These are phyloP conservation scores for Diaporthe citrichinensis DNA, from an alignment of 2,329 filamentous ascomycete species.

Conservation along the genomic window DNA sequence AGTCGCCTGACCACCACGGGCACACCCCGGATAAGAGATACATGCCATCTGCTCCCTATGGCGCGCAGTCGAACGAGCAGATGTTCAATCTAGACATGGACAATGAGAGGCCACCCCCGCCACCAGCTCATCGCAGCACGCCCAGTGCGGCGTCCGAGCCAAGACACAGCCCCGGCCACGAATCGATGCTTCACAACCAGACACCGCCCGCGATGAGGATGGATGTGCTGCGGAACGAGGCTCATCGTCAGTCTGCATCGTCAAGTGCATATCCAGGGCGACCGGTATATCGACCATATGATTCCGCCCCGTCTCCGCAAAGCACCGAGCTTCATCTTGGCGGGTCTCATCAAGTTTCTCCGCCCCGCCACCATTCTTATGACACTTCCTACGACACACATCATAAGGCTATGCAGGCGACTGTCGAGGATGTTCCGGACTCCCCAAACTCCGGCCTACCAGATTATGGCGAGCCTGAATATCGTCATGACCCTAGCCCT, in stretches of 20 bases:
- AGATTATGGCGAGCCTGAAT: conserved; percentile 51
- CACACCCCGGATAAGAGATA: conserved; percentile 52
- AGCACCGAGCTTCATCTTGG: conserved; percentile 52
- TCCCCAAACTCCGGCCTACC: conserved; percentile 53
- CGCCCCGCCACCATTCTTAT: conserved; percentile 65
- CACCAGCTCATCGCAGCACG: conserved; percentile 66
- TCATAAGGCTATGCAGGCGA: conserved; percentile 70
- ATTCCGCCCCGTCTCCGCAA: conserved; percentile 58
- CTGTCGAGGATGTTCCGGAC: conserved; percentile 75
- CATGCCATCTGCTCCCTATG: conserved; percentile 48
- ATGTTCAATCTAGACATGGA: conserved; percentile 49
- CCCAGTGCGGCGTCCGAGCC: conserved; percentile 46
- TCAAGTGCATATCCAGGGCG: conserved; percentile 65
- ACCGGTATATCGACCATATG: conserved; percentile 66
- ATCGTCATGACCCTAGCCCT: conserved; percentile 57
- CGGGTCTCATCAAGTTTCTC: conserved; percentile 51
- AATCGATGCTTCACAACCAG: conserved; percentile 42
- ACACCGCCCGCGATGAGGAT: conserved; percentile 67
- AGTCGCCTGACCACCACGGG: conserved; percentile 53
- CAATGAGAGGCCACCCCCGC: conserved; percentile 66
- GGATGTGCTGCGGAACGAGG: conserved; percentile 70
- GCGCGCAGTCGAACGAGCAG: conserved; percentile 50
- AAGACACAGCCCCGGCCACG: conserved; percentile 34
- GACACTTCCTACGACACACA: conserved; percentile 63
- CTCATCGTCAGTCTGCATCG: conserved; percentile 65